Evolutionary conservation across 1,284 basidiomycete genomes (phyloP).

Genomic region (Ustilago vetiveriae): DNA sequence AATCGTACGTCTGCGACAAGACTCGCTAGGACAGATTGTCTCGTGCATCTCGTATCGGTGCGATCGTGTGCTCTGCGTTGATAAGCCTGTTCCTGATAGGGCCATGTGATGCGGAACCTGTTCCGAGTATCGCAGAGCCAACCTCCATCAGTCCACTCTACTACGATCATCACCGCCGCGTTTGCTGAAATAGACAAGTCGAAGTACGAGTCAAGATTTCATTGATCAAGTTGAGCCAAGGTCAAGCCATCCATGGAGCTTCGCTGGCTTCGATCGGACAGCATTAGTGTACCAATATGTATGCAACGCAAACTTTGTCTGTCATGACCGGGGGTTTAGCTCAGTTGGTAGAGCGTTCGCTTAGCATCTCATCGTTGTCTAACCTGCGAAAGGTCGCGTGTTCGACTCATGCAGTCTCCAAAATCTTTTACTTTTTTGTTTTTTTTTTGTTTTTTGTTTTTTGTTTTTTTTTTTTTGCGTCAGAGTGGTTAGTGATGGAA

Average conservation of each 20-base stretch:
- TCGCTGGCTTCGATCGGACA: too few species aligned
- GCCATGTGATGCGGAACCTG: not conserved
- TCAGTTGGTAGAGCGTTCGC: slow-evolving; percentile 58
- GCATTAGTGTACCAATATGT: too few species aligned
- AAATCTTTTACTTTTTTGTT: slow-evolving; percentile 2
- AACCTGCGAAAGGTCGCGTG: slow-evolving; percentile 53
- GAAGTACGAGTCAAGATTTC: too few species aligned
- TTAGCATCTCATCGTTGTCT: slow-evolving; percentile 49
- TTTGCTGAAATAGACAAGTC: too few species aligned
- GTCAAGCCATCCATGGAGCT: too few species aligned
- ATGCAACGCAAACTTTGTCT: not conserved
- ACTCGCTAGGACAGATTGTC: too few species aligned
- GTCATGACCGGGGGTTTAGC: slow-evolving; percentile 38
- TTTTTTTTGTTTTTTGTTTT: not conserved
- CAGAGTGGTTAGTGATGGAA: too few species aligned
- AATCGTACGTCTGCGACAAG: not conserved
- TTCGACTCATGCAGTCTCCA: slow-evolving; percentile 58
- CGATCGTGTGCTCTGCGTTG: not conserved
- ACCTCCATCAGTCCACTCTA: too few species aligned
- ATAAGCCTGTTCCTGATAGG: not conserved
- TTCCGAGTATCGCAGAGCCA: too few species aligned
- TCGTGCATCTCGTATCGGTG: too few species aligned
- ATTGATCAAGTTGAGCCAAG: too few species aligned
- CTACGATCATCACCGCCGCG: too few species aligned
- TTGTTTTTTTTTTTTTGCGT: not conserved